These are phyloP conservation scores for Phyllachora maydis DNA, from an alignment of 2,329 filamentous ascomycete genomes.

Conservation along the genomic window DNA sequence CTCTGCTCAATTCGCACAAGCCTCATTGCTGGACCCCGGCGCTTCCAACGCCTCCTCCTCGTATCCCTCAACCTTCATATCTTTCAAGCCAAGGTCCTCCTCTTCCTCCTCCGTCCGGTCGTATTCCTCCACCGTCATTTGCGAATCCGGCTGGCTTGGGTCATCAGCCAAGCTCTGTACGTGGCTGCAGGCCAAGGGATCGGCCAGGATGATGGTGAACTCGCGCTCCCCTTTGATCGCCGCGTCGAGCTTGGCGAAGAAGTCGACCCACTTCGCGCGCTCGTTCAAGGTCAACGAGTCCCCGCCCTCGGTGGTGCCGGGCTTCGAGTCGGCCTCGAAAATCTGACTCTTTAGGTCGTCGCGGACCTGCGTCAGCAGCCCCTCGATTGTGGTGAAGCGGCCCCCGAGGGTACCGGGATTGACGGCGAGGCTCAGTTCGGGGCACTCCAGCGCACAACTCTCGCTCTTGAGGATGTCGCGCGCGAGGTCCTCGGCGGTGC, in stretches of 20 bases:
- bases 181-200: conserved; percentile 83
- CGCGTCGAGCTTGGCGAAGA: conserved; percentile 56
- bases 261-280: conserved; percentile 54
- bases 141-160: conserved; percentile 46
- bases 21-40: too few relatives aligned
- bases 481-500: conserved; percentile 50
- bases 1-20: too few relatives aligned
- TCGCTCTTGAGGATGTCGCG: conserved; percentile 95
- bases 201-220: conserved; percentile 68
- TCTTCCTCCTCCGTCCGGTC: conserved; percentile 78
- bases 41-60: conserved; percentile 26
- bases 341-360: conserved; percentile 78
- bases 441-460: conserved; percentile 69
- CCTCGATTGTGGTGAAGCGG: conserved; percentile 92
- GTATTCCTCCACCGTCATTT: conserved; percentile 68
- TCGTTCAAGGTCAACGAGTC: conserved; percentile 54
- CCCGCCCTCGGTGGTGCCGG: conserved; percentile 44
- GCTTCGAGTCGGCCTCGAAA: conserved; percentile 51
- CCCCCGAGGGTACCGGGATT: conserved; percentile 89
- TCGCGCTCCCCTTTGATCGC: conserved; percentile 64
- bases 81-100: conserved; percentile 72
- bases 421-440: conserved; percentile 70
- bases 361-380: conserved; percentile 77
- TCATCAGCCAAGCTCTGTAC: conserved; percentile 75
- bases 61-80: conserved; percentile 88